These are phyloP conservation scores for Cenchrus fungigraminus DNA, from an alignment of 176 grass and related monocot species.

Conservation along the genomic window DNA sequence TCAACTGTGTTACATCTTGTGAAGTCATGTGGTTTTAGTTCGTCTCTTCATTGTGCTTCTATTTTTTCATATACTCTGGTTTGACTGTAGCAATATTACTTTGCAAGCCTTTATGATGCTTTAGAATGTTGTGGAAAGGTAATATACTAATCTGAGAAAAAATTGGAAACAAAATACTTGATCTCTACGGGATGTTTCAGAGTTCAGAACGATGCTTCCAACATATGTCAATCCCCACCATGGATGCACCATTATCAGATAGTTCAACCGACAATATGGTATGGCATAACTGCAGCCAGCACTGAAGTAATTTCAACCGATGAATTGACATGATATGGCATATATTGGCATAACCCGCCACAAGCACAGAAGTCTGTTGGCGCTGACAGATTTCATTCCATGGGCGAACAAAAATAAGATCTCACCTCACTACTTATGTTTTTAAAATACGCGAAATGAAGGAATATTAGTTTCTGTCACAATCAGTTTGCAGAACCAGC, in stretches of 20 bases:
- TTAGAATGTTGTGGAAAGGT: background rate
- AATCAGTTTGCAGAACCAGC: background rate
- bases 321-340: no score
- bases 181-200: background rate
- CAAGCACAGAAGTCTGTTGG: no score
- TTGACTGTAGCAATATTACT: no score
- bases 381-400: no score
- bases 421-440: no score
- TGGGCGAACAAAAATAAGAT: no score
- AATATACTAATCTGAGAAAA: background rate
- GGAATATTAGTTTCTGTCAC: background rate
- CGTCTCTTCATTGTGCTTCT: constrained; percentile 1
- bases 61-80: background rate
- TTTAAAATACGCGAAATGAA: no score
- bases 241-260: background rate
- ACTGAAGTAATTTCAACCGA: no score
- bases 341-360: no score
- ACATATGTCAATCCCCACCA: background rate
- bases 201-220: background rate
- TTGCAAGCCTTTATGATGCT: background rate
- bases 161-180: background rate
- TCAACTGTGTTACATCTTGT: constrained; percentile 18
- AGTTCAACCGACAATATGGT: background rate
- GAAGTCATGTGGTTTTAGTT: constrained; percentile 26
- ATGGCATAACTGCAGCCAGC: no score